phyloP scores from a whole-genome alignment of 176 grass and related monocot species.

The Oropetium thomaeum region DNA sequence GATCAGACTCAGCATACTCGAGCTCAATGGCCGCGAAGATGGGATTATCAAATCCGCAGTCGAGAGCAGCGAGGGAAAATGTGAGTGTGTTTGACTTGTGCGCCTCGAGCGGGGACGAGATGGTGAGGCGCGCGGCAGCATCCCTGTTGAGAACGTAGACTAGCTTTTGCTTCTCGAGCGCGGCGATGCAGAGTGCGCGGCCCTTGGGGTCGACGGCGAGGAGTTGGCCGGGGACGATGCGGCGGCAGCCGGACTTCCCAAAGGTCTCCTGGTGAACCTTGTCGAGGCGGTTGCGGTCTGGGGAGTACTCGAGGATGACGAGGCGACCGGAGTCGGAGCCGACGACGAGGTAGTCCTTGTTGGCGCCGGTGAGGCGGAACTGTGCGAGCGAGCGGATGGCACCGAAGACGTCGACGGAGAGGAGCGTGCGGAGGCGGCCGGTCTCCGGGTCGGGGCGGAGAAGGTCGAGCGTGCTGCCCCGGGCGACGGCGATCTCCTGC shows the following conservation, averaged over 20 bases:
- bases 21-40: constrained; percentile 90
- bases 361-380: constrained; percentile 93
- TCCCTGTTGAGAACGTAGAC: constrained; percentile 94
- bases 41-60: constrained; percentile 94
- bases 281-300: constrained; percentile 78
- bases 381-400: constrained; percentile 90
- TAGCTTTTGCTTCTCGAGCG: constrained; percentile 97
- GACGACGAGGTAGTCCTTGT: constrained; percentile 90
- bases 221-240: constrained; percentile 92
- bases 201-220: constrained; percentile 93
- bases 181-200: constrained; percentile 80
- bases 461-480: constrained; percentile 70
- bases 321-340: constrained; percentile 92
- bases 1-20: constrained; percentile 84
- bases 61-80: constrained; percentile 69
- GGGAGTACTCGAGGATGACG: constrained; percentile 91
- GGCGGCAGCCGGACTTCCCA: constrained; percentile 89
- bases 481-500: constrained; percentile 84
- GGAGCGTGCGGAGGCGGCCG: constrained; percentile 71
- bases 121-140: constrained; percentile 73
- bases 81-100: constrained; percentile 91
- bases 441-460: constrained; percentile 77
- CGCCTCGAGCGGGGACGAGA: constrained; percentile 92
- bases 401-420: constrained; percentile 92
- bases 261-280: constrained; percentile 99